A percentile compares a stretch with the other conserved stretches of the same genome.
phyloP scores from a whole-genome alignment of 169 alveolate genomes.

The Plasmodium vinckei region DNA sequence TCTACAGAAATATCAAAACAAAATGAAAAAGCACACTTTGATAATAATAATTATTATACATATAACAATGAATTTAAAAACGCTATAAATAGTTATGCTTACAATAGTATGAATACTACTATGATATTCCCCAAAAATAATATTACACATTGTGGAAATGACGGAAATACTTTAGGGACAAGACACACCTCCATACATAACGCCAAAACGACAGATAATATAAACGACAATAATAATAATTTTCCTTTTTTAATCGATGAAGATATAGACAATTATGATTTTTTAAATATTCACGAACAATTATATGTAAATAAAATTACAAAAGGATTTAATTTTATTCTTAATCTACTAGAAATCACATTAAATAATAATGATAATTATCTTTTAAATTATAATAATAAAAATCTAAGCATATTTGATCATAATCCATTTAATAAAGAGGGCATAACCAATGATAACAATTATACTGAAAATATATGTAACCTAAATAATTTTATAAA shows the following conservation, averaged over 20 bases:
- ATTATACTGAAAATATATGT: conserved; percentile 4
- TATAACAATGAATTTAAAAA: too few relatives aligned
- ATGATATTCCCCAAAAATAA: too few relatives aligned
- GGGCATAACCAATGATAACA: background rate
- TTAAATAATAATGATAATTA: conserved; percentile 26
- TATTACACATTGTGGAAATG: too few relatives aligned
- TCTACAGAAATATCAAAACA: too few relatives aligned
- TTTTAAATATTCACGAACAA: conserved; percentile 11
- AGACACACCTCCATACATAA: too few relatives aligned
- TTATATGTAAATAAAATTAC: conserved; percentile 24
- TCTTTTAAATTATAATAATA: conserved; percentile 13
- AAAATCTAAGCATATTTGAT: background rate
- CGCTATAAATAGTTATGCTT: too few relatives aligned
- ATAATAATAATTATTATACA: too few relatives aligned
- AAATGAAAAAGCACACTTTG: too few relatives aligned
- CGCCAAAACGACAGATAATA: too few relatives aligned
- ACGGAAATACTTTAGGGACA: too few relatives aligned
- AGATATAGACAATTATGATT: background rate
- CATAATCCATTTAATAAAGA: background rate
- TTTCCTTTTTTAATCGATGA: background rate
- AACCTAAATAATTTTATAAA: conserved; percentile 46
- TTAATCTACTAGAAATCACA: conserved; percentile 41
- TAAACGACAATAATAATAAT: too few relatives aligned
- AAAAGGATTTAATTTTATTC: conserved; percentile 43
- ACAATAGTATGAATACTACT: too few relatives aligned